Percentiles rank a stretch among this genome's conserved stretches.
phyloP scores from a whole-genome alignment of 2,329 filamentous ascomycete species.

The Penicillium sp. region DNA sequence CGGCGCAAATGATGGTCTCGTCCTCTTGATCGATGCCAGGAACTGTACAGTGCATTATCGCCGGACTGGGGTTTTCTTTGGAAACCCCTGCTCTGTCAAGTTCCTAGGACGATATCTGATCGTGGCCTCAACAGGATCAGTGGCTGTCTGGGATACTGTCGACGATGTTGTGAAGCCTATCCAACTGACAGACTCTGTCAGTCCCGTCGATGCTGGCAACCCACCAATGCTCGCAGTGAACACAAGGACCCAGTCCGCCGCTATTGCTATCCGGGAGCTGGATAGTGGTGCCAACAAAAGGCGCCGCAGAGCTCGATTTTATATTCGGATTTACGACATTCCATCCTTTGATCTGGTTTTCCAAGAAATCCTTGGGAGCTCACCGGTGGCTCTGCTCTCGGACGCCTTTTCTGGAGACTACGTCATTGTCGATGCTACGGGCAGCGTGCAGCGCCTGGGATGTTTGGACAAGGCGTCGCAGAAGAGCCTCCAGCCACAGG shows the following conservation, averaged over 20 bases:
- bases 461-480: conserved; percentile 31
- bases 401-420: conserved; percentile 71
- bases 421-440: conserved; percentile 73
- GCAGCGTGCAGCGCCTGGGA: conserved; percentile 64
- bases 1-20: conserved; percentile 59
- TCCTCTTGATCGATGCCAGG: conserved; percentile 77
- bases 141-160: conserved; percentile 79
- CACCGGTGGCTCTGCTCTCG: conserved; percentile 70
- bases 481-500: conserved; percentile 26
- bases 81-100: conserved; percentile 67
- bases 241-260: conserved; percentile 65
- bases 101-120: conserved; percentile 77
- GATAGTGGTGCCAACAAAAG: conserved; percentile 46
- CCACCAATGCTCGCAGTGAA: conserved; percentile 68
- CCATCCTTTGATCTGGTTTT: conserved; percentile 64
- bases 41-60: conserved; percentile 69
- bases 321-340: conserved; percentile 69
- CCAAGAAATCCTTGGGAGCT: conserved; percentile 57
- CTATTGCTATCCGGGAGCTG: conserved; percentile 58
- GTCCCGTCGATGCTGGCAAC: conserved; percentile 8
- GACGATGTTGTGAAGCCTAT: conserved; percentile 73
- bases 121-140: conserved; percentile 71
- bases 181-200: conserved; percentile 54
- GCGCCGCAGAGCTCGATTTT: conserved; percentile 48
- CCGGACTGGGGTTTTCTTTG: conserved; percentile 69